A percentile compares a stretch with the other conserved stretches of the same genome.
Conservation (phyloP, 1,284 basidiomycete genomes). For the Cerioporus squamosus region DNA sequence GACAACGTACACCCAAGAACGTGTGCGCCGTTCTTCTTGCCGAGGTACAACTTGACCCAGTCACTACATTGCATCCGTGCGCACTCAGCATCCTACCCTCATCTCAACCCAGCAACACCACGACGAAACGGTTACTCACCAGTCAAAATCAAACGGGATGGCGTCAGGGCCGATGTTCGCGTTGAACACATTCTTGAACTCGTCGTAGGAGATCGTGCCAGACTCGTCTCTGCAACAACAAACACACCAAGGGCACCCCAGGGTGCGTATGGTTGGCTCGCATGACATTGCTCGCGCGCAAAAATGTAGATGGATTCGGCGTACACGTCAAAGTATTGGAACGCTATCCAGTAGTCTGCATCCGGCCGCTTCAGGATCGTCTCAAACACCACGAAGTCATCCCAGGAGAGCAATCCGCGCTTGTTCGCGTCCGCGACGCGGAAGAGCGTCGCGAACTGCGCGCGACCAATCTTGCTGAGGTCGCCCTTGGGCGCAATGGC, state of each 20-base stretch:
- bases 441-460: constrained; percentile 89
- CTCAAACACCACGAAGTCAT: constrained; percentile 94
- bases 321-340: constrained; percentile 94
- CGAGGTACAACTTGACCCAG: constrained; percentile 94
- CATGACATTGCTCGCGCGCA: constrained; percentile 8
- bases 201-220: constrained; percentile 88
- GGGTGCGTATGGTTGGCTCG: constrained; percentile 1
- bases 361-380: constrained; percentile 88
- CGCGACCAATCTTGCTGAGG: constrained; percentile 81
- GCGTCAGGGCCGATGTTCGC: constrained; percentile 80
- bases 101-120: constrained; percentile 5
- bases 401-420: constrained; percentile 86
- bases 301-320: constrained; percentile 31
- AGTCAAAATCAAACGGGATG: constrained; percentile 95
- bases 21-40: constrained; percentile 87
- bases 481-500: constrained; percentile 89
- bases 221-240: constrained; percentile 70
- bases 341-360: constrained; percentile 95
- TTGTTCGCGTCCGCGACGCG: constrained; percentile 85
- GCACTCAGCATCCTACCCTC: constrained; percentile 2
- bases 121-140: constrained; percentile 47
- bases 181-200: constrained; percentile 90
- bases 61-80: constrained; percentile 54
- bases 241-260: not conserved
- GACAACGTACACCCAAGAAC: constrained; percentile 84